Conservation (phyloP, 2,329 filamentous ascomycete species). For the Colletotrichum sp. region DNA sequence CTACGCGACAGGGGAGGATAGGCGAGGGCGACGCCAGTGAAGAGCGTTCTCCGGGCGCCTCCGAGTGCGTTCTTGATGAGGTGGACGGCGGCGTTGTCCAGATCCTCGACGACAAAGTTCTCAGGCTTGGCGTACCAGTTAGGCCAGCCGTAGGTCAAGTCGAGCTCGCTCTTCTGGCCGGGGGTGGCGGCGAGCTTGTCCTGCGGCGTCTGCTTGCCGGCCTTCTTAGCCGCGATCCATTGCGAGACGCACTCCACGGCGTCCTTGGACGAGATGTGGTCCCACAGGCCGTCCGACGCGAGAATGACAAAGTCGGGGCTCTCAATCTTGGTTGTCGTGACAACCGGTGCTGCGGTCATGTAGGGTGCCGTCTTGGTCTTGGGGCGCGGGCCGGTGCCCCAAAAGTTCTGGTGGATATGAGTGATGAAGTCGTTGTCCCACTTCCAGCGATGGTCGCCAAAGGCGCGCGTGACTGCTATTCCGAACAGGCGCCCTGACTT, state of each 20-base stretch:
- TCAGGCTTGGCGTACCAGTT: slow-evolving; percentile 35
- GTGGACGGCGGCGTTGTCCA: slow-evolving; percentile 76
- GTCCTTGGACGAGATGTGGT: slow-evolving; percentile 60
- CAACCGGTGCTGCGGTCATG: slow-evolving; percentile 69
- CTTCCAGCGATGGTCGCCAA: slow-evolving; percentile 74
- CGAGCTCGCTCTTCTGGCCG: neutral
- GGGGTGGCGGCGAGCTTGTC: slow-evolving; percentile 2
- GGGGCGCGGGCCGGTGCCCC: slow-evolving; percentile 50
- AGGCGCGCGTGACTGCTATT: slow-evolving; percentile 66
- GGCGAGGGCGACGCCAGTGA: slow-evolving; percentile 73
- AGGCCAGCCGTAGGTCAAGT: slow-evolving; percentile 26
- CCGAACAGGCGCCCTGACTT: slow-evolving; percentile 66
- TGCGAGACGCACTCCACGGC: slow-evolving; percentile 61
- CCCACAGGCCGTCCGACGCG: slow-evolving; percentile 72
- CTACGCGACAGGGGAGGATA: slow-evolving; percentile 71
- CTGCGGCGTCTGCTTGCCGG: neutral
- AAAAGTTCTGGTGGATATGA: slow-evolving; percentile 37
- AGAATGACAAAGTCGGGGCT: slow-evolving; percentile 64
- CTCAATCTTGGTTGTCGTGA: slow-evolving; percentile 61
- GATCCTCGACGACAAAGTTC: slow-evolving; percentile 76
- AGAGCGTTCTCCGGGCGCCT: slow-evolving; percentile 74
- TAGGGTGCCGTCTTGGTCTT: slow-evolving; percentile 66
- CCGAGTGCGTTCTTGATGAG: slow-evolving; percentile 82
- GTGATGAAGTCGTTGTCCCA: slow-evolving; percentile 48
- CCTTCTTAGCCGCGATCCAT: slow-evolving; percentile 47